Evolutionary conservation across 2,329 filamentous ascomycete genomes (phyloP), one percentile per base, ranked within the genome.

Genomic region (Blastomyces percursus): DNA sequence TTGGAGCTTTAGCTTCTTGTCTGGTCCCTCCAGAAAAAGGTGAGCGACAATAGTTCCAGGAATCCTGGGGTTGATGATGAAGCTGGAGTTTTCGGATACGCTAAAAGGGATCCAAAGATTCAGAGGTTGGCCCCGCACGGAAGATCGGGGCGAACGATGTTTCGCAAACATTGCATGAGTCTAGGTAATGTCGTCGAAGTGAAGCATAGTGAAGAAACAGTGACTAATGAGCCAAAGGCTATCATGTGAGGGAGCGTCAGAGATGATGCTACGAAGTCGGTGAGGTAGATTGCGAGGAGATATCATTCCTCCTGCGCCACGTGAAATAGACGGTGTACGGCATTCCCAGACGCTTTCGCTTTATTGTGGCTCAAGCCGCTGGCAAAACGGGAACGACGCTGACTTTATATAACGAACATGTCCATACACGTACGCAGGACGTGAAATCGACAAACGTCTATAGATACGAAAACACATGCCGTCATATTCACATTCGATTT

Each of bases 381-480:
- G 69, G 67, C 9, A 54, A 54, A 4, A 64, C 66, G 30, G 62
- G 27, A 48, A 27, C 16, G 27, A 51, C 46, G 58, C 19, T 62
- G 52, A 59, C 16, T 14, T 7, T 19, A 64, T 70, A 65, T 55
- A 65, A 66, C 3, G 66, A 73, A 60, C 54, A 51, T 1, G 71
- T 71, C 44, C 70, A 71, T 51, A 70, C n/a, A n/a, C n/a, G n/a
- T n/a, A n/a, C n/a, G n/a, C n/a, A n/a, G 65, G 68, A 1, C 68
- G 72, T 27, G 78, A 75, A 0, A 68, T 75, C 1, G 64, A 67
- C 0, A 79, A 79, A 59, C 19, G 1, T 74, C 74, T 0, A 71
- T 78, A 3, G 66, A 73, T 32, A 61, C 71, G 5, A 60, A 62
- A 2, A 73, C 75, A 12, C 78, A 80, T 65, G 69, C 77, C 0